Evolutionary conservation across 1,284 basidiomycete genomes (phyloP), one percentile per base, ranked within the genome.

Genomic region (Clitocybe nebularis): DNA sequence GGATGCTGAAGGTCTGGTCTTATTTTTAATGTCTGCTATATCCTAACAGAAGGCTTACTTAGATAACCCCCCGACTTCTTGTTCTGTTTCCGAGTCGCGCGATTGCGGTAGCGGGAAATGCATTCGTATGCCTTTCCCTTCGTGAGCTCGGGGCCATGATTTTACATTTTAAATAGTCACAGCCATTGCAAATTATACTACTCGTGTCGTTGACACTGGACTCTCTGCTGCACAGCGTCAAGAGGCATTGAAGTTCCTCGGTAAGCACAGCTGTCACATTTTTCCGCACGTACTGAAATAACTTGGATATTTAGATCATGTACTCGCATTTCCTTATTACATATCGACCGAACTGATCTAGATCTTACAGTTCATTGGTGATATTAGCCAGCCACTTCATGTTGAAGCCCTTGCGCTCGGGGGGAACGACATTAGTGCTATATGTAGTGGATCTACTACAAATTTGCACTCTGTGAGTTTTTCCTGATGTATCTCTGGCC

Each of bases 111-210:
- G 56, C 35, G 61, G 59, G 4, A 50, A 54, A 11, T 75, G 74
- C 47, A 68, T 76, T 38, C 54, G 74, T 75, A 47, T 20, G 74
- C 62, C 13, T 16, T 16, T 36, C 10, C 41, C 4, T 28, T 9
- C 7, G n/a, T n/a, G n/a, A n/a, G n/a, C n/a, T 29, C 25, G 16
- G 19, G 13, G 22, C 23, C 20, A 19, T 10, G 41, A 19, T 40
- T 34, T 32, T 17, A 10, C 11, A 36, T 14, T 14, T 37, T 20
- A 37, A 19, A 26, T 39, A 75, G 73, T 76, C 43, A 67, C 63
- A 33, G 75, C 75, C 11, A 77, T 77, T 45, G 71, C 75, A 2
- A 78, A 77, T 56, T 77, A 77, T 49, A 79, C 75, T 1, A 62
- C 58, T 10, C 69, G 74, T n/a, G 66, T 77, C 3, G 59, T 67